Percentiles rank a stretch among this genome's conserved stretches.
These are phyloP conservation scores for Macrocybe gigantea DNA, from an alignment of 768 basidiomycete genomes.

Conservation along the genomic window DNA sequence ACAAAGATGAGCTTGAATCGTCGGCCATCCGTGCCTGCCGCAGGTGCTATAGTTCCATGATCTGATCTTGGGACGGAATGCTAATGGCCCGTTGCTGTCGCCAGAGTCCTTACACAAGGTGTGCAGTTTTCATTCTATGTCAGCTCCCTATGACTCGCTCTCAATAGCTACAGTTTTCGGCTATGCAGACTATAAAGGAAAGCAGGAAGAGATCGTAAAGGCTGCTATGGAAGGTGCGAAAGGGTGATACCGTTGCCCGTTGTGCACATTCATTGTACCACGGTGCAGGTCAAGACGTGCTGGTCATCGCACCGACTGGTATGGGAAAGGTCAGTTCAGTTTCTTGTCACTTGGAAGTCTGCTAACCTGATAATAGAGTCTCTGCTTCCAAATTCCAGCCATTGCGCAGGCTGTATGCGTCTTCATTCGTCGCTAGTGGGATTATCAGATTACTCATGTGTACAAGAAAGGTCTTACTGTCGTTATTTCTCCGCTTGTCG, in stretches of 20 bases:
- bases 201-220: slow-evolving; percentile 71
- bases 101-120: slow-evolving; percentile 13
- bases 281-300: slow-evolving; percentile 56
- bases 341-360: background rate
- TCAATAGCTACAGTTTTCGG: slow-evolving; percentile 50
- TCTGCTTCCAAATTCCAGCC: slow-evolving; percentile 85
- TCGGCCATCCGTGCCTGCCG: too few species aligned
- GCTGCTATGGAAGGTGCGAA: slow-evolving; percentile 55
- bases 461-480: slow-evolving; percentile 62
- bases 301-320: slow-evolving; percentile 81
- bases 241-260: background rate
- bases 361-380: slow-evolving; percentile 39
- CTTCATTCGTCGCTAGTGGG: background rate
- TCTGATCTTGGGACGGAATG: too few species aligned
- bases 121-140: background rate
- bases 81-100: too few species aligned
- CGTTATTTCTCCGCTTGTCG: slow-evolving; percentile 72
- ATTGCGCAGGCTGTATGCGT: slow-evolving; percentile 48
- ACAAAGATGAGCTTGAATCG: too few species aligned
- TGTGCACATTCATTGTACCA: background rate
- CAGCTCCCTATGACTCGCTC: background rate
- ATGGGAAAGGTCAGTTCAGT: slow-evolving; percentile 69
- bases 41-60: too few species aligned
- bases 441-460: background rate
- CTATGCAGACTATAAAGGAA: slow-evolving; percentile 63